These are phyloP conservation scores for Flueggea neowawraea DNA, from an alignment of 441 rosid species.

Conservation along the genomic window DNA sequence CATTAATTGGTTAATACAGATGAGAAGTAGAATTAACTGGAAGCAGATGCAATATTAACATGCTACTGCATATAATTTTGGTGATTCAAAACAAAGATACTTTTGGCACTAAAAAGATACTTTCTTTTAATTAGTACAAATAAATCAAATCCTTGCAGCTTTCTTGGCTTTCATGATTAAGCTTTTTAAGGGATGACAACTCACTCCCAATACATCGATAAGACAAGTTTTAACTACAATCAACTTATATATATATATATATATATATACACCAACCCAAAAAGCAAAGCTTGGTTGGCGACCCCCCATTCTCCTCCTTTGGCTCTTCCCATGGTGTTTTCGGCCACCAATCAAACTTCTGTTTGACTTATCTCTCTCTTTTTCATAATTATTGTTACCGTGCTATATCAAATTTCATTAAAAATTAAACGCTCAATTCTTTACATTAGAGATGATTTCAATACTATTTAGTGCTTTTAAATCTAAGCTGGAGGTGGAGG, in stretches of 20 bases:
- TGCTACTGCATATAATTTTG: not conserved
- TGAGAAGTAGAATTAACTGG: no score
- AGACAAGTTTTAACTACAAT: conserved; percentile 25
- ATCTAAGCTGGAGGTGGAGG: conserved; percentile 3
- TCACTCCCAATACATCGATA: conserved; percentile 35
- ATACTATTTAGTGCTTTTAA: no score
- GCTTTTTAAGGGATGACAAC: conserved; percentile 39
- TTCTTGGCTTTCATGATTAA: conserved; percentile 42
- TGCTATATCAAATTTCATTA: no score
- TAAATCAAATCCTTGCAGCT: conserved; percentile 29
- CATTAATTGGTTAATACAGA: no score
- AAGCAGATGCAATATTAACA: no score
- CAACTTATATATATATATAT: no score
- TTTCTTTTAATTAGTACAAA: not conserved
- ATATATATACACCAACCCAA: not conserved
- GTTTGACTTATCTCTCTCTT: conserved; percentile 17
- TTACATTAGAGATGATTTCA: no score
- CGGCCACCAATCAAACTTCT: conserved; percentile 19
- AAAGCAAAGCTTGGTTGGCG: not conserved
- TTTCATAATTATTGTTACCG: not conserved
- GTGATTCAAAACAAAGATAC: conserved; percentile 3
- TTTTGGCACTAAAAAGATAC: conserved; percentile 5
- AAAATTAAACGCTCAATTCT: no score
- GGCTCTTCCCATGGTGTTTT: conserved; percentile 15
- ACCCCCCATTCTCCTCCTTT: not conserved